Conservation (phyloP, 2,329 filamentous ascomycete genomes). For the Colletotrichum caudatum region DNA sequence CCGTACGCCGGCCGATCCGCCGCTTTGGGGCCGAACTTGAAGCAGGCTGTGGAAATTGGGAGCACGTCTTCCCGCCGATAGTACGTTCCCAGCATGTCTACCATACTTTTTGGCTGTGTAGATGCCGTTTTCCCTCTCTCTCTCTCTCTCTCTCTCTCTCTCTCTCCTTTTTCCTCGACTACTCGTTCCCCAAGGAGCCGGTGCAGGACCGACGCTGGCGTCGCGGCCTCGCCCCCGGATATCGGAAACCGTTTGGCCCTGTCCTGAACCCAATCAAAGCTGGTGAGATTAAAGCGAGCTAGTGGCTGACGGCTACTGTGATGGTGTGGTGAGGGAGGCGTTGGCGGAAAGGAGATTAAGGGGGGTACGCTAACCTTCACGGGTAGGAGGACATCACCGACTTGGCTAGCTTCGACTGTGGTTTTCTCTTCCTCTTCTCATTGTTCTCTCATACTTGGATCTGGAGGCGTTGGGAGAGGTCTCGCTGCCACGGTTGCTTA, state of each 20-base stretch:
- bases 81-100: conserved; percentile 3
- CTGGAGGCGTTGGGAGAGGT: too few relatives aligned
- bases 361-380: not conserved
- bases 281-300: not conserved
- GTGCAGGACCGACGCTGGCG: not conserved
- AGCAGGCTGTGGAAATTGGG: conserved; percentile 29
- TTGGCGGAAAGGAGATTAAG: conserved; percentile 20
- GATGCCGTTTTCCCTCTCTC: not conserved
- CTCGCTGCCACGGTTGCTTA: not conserved
- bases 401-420: too few relatives aligned
- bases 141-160: not conserved
- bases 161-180: not conserved
- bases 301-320: conserved; percentile 18
- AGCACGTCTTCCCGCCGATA: conserved; percentile 4
- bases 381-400: not conserved
- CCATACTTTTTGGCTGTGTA: not conserved
- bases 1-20: not conserved
- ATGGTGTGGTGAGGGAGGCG: conserved; percentile 15
- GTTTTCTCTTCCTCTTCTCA: not conserved
- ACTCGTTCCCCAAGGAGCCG: not conserved
- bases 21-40: not conserved
- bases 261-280: conserved; percentile 7
- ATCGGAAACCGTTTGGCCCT: not conserved
- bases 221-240: conserved; percentile 7
- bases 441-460: not conserved